Evolutionary conservation across 768 basidiomycete genomes (phyloP).

Genomic region (Auricularia sp.): DNA sequence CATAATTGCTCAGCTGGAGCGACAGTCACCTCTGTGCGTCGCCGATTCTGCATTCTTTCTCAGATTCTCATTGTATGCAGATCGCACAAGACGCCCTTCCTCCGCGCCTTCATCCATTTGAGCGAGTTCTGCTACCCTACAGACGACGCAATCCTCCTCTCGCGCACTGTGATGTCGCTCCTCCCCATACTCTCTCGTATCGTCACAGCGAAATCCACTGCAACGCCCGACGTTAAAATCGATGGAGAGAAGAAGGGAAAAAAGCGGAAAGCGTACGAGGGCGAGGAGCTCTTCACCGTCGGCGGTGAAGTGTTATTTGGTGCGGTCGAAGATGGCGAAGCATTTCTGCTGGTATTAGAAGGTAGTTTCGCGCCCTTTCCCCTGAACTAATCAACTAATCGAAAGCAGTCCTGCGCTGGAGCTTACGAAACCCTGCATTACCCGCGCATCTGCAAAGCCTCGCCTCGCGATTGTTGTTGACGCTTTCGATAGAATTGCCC

Average conservation of each 20-base stretch:
- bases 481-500: constrained; percentile 47
- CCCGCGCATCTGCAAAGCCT: constrained; percentile 47
- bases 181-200: constrained; percentile 41
- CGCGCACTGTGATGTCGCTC: constrained; percentile 45
- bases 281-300: constrained; percentile 57
- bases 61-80: neutral
- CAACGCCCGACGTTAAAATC: constrained; percentile 16
- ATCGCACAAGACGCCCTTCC: neutral
- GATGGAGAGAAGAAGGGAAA: constrained; percentile 32
- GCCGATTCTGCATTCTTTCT: constrained; percentile 30
- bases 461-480: constrained; percentile 46
- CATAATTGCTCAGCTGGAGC: constrained; percentile 55
- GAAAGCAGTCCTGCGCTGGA: constrained; percentile 36
- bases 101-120: constrained; percentile 31
- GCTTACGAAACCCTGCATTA: constrained; percentile 43
- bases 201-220: constrained; percentile 31
- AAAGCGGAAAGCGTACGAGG: constrained; percentile 66
- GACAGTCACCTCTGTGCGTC: constrained; percentile 22
- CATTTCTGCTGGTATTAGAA: constrained; percentile 44
- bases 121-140: constrained; percentile 35
- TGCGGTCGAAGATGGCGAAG: constrained; percentile 39
- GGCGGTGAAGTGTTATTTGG: constrained; percentile 39
- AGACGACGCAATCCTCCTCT: constrained; percentile 37
- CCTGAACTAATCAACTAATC: neutral
- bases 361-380: constrained; percentile 33